phyloP scores from a whole-genome alignment of 805 yeast genomes.

The Candida oleophila region DNA sequence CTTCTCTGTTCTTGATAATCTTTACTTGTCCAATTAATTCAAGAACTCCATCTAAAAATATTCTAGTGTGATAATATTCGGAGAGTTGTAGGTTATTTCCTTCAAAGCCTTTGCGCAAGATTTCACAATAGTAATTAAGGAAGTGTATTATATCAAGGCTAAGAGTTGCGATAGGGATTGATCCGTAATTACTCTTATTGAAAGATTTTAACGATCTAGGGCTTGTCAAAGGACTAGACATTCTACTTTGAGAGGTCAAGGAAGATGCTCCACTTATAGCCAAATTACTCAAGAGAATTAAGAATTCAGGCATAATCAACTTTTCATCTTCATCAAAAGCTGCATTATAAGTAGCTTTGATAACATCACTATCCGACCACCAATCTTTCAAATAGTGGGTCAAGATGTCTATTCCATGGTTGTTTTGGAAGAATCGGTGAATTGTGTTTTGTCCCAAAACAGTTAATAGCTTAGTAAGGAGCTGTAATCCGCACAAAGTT shows the following conservation, averaged over 20 bases:
- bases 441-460: conserved; percentile 47
- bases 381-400: conserved; percentile 43
- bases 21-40: conserved; percentile 36
- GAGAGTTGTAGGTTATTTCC: conserved; percentile 17
- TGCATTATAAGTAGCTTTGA: conserved; percentile 28
- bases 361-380: conserved; percentile 49
- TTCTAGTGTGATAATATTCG: conserved; percentile 24
- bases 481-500: conserved; percentile 36
- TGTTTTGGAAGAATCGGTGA: conserved; percentile 45
- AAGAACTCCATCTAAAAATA: conserved; percentile 39
- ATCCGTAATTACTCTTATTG: conserved; percentile 11
- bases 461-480: conserved; percentile 51
- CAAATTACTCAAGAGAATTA: conserved; percentile 32
- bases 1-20: conserved; percentile 13
- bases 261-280: conserved; percentile 31
- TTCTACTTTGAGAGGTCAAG: conserved; percentile 28
- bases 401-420: conserved; percentile 51
- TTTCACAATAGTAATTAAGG: conserved; percentile 30
- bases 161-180: conserved; percentile 10
- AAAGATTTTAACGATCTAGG: neutral
- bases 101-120: conserved; percentile 29
- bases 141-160: conserved; percentile 32
- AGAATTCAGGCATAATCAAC: conserved; percentile 46
- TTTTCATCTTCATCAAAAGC: conserved; percentile 6
- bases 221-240: conserved; percentile 31